Conservation (phyloP, 2,329 filamentous ascomycete species). For the Nannizziopsis barbatae region DNA sequence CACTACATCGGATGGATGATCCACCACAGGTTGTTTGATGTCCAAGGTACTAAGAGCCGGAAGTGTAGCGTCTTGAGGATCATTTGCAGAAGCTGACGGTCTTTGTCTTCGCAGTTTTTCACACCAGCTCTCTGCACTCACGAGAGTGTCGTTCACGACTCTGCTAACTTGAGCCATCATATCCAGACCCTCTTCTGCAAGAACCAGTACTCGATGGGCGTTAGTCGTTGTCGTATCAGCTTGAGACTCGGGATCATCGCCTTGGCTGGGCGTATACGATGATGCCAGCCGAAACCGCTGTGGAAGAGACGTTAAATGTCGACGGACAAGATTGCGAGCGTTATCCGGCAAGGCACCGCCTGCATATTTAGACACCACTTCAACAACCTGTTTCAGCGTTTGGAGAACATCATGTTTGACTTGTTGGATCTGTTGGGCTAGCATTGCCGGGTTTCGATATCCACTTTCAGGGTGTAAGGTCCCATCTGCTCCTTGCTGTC, state of each 20-base stretch:
- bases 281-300: slow-evolving; percentile 68
- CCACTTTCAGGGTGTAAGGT: slow-evolving; percentile 18
- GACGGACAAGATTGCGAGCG: slow-evolving; percentile 67
- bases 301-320: slow-evolving; percentile 73
- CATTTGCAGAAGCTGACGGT: slow-evolving; percentile 5
- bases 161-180: slow-evolving; percentile 88
- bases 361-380: slow-evolving; percentile 77
- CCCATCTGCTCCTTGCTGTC: slow-evolving; percentile 16
- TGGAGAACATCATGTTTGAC: slow-evolving; percentile 63
- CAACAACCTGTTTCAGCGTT: slow-evolving; percentile 68
- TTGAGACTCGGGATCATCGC: slow-evolving; percentile 25
- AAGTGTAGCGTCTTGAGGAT: not conserved
- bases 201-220: slow-evolving; percentile 67
- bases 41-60: slow-evolving; percentile 3
- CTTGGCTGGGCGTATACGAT: slow-evolving; percentile 31
- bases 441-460: slow-evolving; percentile 31
- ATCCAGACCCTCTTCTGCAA: slow-evolving; percentile 82
- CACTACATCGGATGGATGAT: slow-evolving; percentile 22
- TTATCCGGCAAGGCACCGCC: slow-evolving; percentile 88
- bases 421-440: slow-evolving; percentile 50
- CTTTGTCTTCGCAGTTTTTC: slow-evolving; percentile 54
- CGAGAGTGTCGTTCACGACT: slow-evolving; percentile 78
- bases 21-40: slow-evolving; percentile 16
- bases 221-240: slow-evolving; percentile 40
- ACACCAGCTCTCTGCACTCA: slow-evolving; percentile 86